phyloP scores from a whole-genome alignment of 257 asterid species.

The Handroanthus guayacan region DNA sequence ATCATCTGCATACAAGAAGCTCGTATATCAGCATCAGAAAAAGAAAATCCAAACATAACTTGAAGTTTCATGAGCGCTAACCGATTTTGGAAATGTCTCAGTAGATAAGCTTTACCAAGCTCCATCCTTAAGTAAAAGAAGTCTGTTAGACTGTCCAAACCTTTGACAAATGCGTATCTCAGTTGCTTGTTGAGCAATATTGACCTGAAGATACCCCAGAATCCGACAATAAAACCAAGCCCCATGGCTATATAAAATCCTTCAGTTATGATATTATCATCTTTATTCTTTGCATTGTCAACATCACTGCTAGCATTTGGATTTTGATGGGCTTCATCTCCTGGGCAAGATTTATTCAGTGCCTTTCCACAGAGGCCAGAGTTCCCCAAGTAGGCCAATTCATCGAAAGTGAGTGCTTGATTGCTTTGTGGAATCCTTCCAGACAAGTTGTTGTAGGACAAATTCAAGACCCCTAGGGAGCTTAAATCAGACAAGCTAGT shows the following conservation, averaged over 20 bases:
- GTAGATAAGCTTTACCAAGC: neutral
- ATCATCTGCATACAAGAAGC: no score
- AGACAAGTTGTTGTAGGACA: conserved; percentile 42
- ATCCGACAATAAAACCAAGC: conserved; percentile 34
- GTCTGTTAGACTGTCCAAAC: neutral
- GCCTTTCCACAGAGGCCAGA: conserved; percentile 30
- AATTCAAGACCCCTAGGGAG: conserved; percentile 21
- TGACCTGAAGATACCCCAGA: conserved; percentile 31
- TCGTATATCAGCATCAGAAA: no score
- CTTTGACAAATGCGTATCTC: neutral
- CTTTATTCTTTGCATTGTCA: neutral
- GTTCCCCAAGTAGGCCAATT: conserved; percentile 20
- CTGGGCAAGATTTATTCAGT: conserved; percentile 31
- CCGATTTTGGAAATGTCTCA: neutral
- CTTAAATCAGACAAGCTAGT: neutral
- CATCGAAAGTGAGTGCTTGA: conserved; percentile 4
- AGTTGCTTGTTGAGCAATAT: neutral
- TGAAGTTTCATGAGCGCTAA: neutral
- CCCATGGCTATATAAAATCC: conserved; percentile 18
- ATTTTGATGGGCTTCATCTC: conserved; percentile 13
- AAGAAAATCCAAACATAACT: neutral
- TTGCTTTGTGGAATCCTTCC: conserved; percentile 35
- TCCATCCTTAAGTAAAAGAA: neutral
- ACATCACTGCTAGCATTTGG: neutral
- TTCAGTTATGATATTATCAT: conserved; percentile 20